phyloP scores from a whole-genome alignment of 768 basidiomycete species.

The Russula dissimulans region DNA sequence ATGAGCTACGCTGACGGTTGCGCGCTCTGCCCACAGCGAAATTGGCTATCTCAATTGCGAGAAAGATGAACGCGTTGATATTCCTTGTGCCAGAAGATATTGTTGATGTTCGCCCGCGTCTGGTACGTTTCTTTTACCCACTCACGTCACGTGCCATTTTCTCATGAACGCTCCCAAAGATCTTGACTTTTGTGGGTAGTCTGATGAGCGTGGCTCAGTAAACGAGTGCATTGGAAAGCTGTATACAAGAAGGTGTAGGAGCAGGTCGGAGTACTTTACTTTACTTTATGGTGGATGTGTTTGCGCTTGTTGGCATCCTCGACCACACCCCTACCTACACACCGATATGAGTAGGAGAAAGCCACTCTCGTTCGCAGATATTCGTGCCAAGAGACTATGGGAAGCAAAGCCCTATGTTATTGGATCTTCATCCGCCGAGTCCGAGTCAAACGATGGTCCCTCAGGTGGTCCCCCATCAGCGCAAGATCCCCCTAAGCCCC shows the following conservation, averaged over 20 bases:
- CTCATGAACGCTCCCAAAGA: constrained; percentile 34
- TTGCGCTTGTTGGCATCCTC: constrained; percentile 19
- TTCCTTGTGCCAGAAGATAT: constrained; percentile 97
- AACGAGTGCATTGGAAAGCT: not conserved
- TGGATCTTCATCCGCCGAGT: not conserved
- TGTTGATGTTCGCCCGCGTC: constrained; percentile 83
- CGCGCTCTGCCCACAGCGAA: constrained; percentile 52
- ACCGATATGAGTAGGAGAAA: no score
- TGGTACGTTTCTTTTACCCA: constrained; percentile 39
- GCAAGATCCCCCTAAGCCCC: not conserved
- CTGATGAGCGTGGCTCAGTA: constrained; percentile 63
- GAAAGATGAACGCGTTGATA: constrained; percentile 93
- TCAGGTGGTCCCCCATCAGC: not conserved
- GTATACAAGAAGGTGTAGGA: not conserved
- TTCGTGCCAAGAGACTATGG: constrained; percentile 10
- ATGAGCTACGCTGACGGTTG: not conserved
- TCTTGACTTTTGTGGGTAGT: constrained; percentile 92
- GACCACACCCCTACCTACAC: not conserved
- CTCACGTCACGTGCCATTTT: not conserved
- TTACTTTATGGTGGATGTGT: constrained; percentile 1
- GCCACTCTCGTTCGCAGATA: constrained; percentile 1
- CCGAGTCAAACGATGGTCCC: not conserved
- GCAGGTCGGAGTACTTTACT: not conserved
- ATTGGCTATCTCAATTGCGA: constrained; percentile 95
- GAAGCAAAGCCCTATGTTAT: constrained; percentile 9